Evolutionary conservation across 2,329 filamentous ascomycete species (phyloP).

Genomic region (Ceratocystis cubensis): DNA sequence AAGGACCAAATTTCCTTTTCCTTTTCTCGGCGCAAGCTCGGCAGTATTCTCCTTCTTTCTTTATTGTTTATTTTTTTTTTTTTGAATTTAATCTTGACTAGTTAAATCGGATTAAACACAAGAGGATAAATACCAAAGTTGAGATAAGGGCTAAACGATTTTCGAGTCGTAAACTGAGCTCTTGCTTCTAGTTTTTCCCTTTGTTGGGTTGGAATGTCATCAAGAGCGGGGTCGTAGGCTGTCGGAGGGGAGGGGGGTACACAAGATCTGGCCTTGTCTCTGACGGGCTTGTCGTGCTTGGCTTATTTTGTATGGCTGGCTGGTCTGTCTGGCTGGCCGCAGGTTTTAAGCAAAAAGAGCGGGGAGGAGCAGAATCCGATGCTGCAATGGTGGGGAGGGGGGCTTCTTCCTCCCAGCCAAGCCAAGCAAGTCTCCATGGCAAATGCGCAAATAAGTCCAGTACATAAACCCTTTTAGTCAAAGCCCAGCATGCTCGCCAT

Average conservation of each 20-base stretch:
- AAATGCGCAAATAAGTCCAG: no score
- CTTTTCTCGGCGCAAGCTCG: constrained; percentile 10
- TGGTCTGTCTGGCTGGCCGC: no score
- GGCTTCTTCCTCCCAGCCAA: no score
- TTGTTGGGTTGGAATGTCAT: constrained; percentile 8
- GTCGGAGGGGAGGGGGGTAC: not conserved
- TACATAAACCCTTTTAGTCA: no score
- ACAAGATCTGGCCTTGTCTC: not conserved
- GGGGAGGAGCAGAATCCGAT: no score
- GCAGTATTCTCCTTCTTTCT: constrained; percentile 1
- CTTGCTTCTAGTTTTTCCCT: not conserved
- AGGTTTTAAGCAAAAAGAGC: no score
- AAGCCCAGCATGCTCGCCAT: no score
- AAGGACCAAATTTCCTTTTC: not conserved
- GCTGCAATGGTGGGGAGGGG: no score
- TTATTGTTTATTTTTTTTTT: not conserved
- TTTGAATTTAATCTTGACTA: not conserved
- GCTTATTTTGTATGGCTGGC: no score
- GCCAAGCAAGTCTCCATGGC: no score
- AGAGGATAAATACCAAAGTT: not conserved
- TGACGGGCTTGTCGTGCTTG: not conserved
- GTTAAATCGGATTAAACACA: not conserved
- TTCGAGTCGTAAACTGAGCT: not conserved
- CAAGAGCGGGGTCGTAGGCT: constrained; percentile 10
- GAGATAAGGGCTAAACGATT: not conserved